Percentiles rank a stretch among this genome's conserved stretches.
Evolutionary conservation across 1,139 yeast species (phyloP).

Genomic region (Saccharomyces hybrid): DNA sequence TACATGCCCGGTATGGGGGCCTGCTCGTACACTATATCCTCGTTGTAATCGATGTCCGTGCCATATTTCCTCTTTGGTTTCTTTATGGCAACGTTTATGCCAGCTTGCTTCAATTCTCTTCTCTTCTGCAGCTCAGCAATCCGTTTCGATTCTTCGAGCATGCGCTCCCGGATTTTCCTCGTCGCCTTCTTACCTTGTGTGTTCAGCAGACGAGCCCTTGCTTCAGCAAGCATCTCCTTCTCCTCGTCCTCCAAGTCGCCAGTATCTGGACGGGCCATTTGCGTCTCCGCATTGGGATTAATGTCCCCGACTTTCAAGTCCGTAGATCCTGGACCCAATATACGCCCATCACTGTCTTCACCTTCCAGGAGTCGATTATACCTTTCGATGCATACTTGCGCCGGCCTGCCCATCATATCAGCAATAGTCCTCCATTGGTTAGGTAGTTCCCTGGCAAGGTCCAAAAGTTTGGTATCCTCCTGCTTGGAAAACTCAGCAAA

Average conservation of each 20-base stretch:
- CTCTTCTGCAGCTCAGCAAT: slow-evolving; percentile 73
- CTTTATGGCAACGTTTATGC: slow-evolving; percentile 48
- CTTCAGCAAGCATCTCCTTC: slow-evolving; percentile 86
- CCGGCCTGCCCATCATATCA: slow-evolving; percentile 72
- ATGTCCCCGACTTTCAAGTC: slow-evolving; percentile 44
- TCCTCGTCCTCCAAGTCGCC: slow-evolving; percentile 82
- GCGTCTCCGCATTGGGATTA: slow-evolving; percentile 69
- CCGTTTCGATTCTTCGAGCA: slow-evolving; percentile 66
- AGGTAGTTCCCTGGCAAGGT: slow-evolving; percentile 64
- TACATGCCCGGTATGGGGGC: slow-evolving; percentile 64
- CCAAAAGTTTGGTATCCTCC: slow-evolving; percentile 68
- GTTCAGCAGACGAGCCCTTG: slow-evolving; percentile 82
- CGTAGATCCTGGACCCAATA: slow-evolving; percentile 38
- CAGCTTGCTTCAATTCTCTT: slow-evolving; percentile 80
- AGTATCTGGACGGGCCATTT: slow-evolving; percentile 75
- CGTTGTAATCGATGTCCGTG: slow-evolving; percentile 71
- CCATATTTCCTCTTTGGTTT: slow-evolving; percentile 44
- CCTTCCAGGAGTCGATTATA: slow-evolving; percentile 71
- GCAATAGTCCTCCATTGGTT: slow-evolving; percentile 94
- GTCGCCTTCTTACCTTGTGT: slow-evolving; percentile 95
- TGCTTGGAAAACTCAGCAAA: slow-evolving; percentile 62
- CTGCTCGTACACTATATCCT: slow-evolving; percentile 74
- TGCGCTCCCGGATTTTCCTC: slow-evolving; percentile 77
- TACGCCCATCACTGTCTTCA: slow-evolving; percentile 44
- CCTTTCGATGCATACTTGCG: slow-evolving; percentile 82